phyloP scores from a whole-genome alignment of 2,329 filamentous ascomycete genomes.

The Acrocalymma vagum region DNA sequence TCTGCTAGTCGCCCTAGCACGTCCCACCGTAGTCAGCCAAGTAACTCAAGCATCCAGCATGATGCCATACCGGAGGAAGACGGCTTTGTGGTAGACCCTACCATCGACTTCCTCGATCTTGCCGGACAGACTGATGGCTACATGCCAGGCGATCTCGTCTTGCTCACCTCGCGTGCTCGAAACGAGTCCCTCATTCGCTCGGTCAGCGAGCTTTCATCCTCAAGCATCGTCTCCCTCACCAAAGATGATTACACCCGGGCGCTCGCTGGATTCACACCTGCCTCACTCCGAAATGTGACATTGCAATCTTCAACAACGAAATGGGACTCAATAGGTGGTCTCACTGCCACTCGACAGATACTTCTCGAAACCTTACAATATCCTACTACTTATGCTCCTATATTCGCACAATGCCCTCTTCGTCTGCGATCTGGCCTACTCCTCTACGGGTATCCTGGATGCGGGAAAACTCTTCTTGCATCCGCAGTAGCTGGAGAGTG shows the following conservation, averaged over 20 bases:
- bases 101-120: conserved; percentile 90
- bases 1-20: conserved; percentile 56
- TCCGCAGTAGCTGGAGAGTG: conserved; percentile 98
- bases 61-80: conserved; percentile 47
- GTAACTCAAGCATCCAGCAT: conserved; percentile 38
- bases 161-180: conserved; percentile 85
- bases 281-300: conserved; percentile 92
- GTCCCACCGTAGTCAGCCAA: conserved; percentile 53
- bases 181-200: conserved; percentile 92
- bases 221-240: conserved; percentile 66
- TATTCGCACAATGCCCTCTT: conserved; percentile 94
- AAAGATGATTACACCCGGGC: conserved; percentile 83
- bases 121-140: conserved; percentile 96
- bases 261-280: conserved; percentile 91
- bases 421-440: conserved; percentile 92
- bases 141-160: conserved; percentile 91
- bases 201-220: conserved; percentile 58
- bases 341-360: conserved; percentile 86
- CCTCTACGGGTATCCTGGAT: conserved; percentile 93
- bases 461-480: conserved; percentile 94
- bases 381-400: conserved; percentile 96
- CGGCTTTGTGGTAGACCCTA: conserved; percentile 76
- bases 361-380: conserved; percentile 95
- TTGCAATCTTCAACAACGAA: conserved; percentile 92
- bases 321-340: conserved; percentile 89